Evolutionary conservation across 768 basidiomycete species (phyloP).

Genomic region (Serendipita sp.): DNA sequence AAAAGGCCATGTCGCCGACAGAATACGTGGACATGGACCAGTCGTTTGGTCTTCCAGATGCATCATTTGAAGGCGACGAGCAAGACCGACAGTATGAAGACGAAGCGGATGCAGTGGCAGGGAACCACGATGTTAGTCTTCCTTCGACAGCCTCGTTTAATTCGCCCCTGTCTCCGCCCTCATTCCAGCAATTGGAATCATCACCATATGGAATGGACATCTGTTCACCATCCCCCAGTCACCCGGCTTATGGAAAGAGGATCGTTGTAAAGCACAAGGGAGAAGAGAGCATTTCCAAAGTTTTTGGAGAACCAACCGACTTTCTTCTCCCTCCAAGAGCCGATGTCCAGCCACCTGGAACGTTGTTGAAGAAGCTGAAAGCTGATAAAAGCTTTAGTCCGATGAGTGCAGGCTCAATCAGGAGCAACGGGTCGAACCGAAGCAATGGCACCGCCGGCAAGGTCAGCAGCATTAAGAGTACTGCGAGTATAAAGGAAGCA

Average conservation of each 20-base stretch:
- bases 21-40: slow-evolving; percentile 36
- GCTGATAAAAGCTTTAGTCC: neutral
- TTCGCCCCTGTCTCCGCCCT: slow-evolving; percentile 34
- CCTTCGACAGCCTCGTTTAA: slow-evolving; percentile 68
- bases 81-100: neutral
- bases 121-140: slow-evolving; percentile 65
- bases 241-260: slow-evolving; percentile 9
- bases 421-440: neutral
- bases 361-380: neutral
- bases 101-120: neutral
- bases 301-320: slow-evolving; percentile 17
- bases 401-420: neutral
- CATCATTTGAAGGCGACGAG: neutral
- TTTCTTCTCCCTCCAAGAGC: neutral
- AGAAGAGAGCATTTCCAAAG: slow-evolving; percentile 17
- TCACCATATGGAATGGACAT: slow-evolving; percentile 61
- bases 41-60: slow-evolving; percentile 33
- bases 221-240: slow-evolving; percentile 39
- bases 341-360: neutral
- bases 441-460: neutral
- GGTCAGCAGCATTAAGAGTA: slow-evolving; percentile 1
- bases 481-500: neutral
- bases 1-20: neutral
- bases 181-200: slow-evolving; percentile 18
- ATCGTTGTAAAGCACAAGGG: slow-evolving; percentile 15